A percentile compares a stretch with the other conserved stretches of the same genome.
phyloP scores from a whole-genome alignment of 495 filamentous ascomycete genomes.

The Penicillium cinerascens region DNA sequence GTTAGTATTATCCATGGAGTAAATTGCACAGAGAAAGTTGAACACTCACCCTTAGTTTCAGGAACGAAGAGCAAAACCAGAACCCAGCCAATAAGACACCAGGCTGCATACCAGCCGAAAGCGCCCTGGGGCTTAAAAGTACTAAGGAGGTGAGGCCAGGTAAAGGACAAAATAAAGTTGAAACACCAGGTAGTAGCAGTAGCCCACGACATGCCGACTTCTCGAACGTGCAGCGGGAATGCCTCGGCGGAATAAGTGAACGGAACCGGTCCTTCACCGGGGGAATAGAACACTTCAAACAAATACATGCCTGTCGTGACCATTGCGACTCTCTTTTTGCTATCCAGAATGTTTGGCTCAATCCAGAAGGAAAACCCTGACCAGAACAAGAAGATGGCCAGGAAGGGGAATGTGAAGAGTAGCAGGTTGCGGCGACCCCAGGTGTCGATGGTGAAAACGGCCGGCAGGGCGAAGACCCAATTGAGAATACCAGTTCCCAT shows the following conservation, averaged over 20 bases:
- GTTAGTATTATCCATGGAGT: neutral
- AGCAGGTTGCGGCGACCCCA: slow-evolving; percentile 61
- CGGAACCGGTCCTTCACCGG: slow-evolving; percentile 55
- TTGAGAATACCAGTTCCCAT: slow-evolving; percentile 65
- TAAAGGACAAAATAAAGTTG: slow-evolving; percentile 55
- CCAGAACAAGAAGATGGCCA: slow-evolving; percentile 55
- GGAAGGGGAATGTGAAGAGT: slow-evolving; percentile 61
- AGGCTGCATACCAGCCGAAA: slow-evolving; percentile 61
- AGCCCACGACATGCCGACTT: slow-evolving; percentile 66
- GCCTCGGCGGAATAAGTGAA: slow-evolving; percentile 58
- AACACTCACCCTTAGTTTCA: slow-evolving; percentile 51
- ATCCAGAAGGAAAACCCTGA: slow-evolving; percentile 59
- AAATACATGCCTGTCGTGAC: slow-evolving; percentile 51
- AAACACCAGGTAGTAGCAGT: slow-evolving; percentile 52
- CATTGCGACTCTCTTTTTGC: slow-evolving; percentile 41
- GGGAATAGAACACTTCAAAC: slow-evolving; percentile 51
- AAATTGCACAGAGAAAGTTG: neutral
- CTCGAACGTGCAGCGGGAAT: slow-evolving; percentile 56
- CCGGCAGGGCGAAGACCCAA: slow-evolving; percentile 63
- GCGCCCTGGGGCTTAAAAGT: slow-evolving; percentile 54
- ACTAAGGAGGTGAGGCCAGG: slow-evolving; percentile 48
- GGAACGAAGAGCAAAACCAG: slow-evolving; percentile 46
- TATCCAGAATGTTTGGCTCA: slow-evolving; percentile 22
- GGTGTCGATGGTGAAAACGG: slow-evolving; percentile 66
- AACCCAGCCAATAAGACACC: slow-evolving; percentile 43